Conservation (phyloP, 495 filamentous ascomycete species). For the Tuber calosporum region DNA sequence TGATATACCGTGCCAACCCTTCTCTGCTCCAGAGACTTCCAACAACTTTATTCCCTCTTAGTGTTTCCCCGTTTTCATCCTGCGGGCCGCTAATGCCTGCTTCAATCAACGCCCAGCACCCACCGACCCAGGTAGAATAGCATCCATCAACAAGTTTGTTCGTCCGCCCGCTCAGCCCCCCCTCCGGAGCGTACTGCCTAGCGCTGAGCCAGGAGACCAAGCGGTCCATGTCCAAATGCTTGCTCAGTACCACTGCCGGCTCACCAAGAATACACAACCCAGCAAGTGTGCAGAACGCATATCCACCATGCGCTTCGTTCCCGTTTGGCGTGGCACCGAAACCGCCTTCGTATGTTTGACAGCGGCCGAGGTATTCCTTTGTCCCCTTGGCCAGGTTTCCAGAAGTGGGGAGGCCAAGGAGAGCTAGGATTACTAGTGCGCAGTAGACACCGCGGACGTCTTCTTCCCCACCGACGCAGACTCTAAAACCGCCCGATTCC, state of each 20-base stretch:
- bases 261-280: conserved; percentile 74
- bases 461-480: conserved; percentile 75
- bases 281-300: conserved; percentile 89
- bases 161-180: conserved; percentile 84
- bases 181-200: conserved; percentile 85
- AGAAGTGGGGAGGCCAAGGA: conserved; percentile 69
- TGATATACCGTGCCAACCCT: conserved; percentile 77
- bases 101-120: conserved; percentile 84
- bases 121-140: conserved; percentile 95
- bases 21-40: conserved; percentile 69
- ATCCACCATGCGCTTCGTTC: conserved; percentile 87
- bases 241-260: conserved; percentile 61
- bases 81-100: conserved; percentile 52
- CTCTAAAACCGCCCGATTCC: conserved; percentile 68
- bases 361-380: conserved; percentile 70
- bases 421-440: conserved; percentile 68
- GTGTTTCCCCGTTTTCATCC: conserved; percentile 27
- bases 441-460: conserved; percentile 94
- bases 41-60: conserved; percentile 40
- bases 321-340: conserved; percentile 70
- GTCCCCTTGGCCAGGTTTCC: conserved; percentile 57
- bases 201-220: conserved; percentile 81
- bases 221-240: conserved; percentile 67
- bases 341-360: conserved; percentile 91
- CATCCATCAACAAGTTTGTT: conserved; percentile 98